Evolutionary conservation across 208 protist genomes (phyloP), one percentile per base, ranked within the genome.

Genomic region (Leishmania turanica): DNA sequence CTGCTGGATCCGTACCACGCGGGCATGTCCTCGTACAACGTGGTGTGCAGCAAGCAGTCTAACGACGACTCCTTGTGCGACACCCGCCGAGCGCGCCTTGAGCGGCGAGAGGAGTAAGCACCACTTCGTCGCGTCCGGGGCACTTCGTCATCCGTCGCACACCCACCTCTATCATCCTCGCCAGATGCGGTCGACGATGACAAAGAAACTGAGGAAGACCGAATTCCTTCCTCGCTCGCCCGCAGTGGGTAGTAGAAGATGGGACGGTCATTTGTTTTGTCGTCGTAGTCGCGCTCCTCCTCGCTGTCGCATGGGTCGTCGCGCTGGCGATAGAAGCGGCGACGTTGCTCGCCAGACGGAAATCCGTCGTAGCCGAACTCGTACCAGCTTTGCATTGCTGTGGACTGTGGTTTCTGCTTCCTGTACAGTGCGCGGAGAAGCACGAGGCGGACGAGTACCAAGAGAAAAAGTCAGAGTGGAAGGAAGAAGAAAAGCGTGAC

Each of bases 301-400:
- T 96, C 91, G 84, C 93, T 97, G 64, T 92, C 91, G 82, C 91
- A 95, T 4, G 90, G 90, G 76, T 97, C 93, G 71, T 97, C 93
- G 49, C 93, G 90, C 78, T 97, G 92, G 53, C 92, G 88, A 76
- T 93, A 97, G 75, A 97, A 97, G 78, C 91, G 92, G n/a, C 85
- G 85, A 19, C 93, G 87, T 75, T 88, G 86, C 70, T 94, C 93
- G 4, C 93, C 93, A 40, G 87, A 87, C 17, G 93, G 93, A 64
- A 95, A 97, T 15, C 93, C 91, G 81, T 93, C 87, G 86, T 91
- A 97, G 65, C 93, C 93, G 81, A 96, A 97, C 45, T 95, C 85
- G 85, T 91, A 97, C 93, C 93, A 97, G 54, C 87, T 88, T 58
- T 84, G 86, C 94, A 97, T 97, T 31, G 47, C 19, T 66, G 37